Evolutionary conservation across 164 flowering plant species (phyloP).

Genomic region (grape (Vitis vinifera)): ASM3070453v1 NC_081818.1:24120001-24120500

Average conservation of each 20-base stretch:
- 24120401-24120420: not conserved
- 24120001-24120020: conserved; percentile 10
- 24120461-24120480: not conserved
- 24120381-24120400: not conserved
- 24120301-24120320: conserved; percentile 15
- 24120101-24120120: conserved; percentile 16
- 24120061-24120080: conserved; percentile 9
- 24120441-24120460: not conserved
- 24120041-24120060: conserved; percentile 12
- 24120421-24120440: not conserved
- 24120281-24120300: conserved; percentile 13
- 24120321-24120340: conserved; percentile 27
- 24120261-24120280: conserved; percentile 12
- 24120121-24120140: not conserved
- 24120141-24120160: not conserved
- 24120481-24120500: not conserved
- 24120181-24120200: not conserved
- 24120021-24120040: conserved; percentile 11
- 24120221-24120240: conserved; percentile 20
- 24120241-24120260: conserved; percentile 16
- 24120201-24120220: conserved; percentile 21
- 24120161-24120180: not conserved
- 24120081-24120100: conserved; percentile 11
- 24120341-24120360: conserved; percentile 1
- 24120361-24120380: not conserved